Percentiles rank a stretch among this genome's conserved stretches.
Evolutionary conservation across 306 rosid species (phyloP).

Genomic region (Dryas drummondii): DNA sequence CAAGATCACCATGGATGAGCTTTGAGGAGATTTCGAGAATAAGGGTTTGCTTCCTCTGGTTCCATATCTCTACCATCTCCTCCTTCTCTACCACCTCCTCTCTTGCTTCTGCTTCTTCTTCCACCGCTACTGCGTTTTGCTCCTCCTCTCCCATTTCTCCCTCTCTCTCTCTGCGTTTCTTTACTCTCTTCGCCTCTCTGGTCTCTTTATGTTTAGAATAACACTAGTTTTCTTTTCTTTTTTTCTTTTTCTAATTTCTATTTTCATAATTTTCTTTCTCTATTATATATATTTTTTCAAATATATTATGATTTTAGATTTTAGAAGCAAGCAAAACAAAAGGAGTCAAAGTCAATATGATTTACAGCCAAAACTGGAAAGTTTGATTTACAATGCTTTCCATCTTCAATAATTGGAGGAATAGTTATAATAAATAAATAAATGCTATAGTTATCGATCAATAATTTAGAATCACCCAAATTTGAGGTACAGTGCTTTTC

Average conservation of each 20-base stretch:
- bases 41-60: slow-evolving; percentile 47
- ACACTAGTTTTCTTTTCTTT: not conserved
- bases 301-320: not conserved
- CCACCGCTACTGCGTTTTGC: slow-evolving; percentile 27
- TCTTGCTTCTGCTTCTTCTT: slow-evolving; percentile 33
- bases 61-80: slow-evolving; percentile 34
- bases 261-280: no score
- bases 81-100: slow-evolving; percentile 4
- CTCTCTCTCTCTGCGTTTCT: slow-evolving; percentile 3
- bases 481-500: no score
- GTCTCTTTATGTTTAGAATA: not conserved
- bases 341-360: not conserved
- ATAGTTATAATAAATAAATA: no score
- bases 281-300: not conserved
- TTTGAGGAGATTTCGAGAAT: slow-evolving; percentile 60
- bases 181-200: slow-evolving; percentile 9
- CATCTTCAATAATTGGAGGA: not conserved
- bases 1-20: slow-evolving; percentile 63
- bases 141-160: slow-evolving; percentile 33
- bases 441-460: no score
- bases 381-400: not conserved
- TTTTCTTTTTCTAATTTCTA: not conserved
- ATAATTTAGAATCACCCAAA: no score
- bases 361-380: not conserved
- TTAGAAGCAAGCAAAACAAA: not conserved